phyloP scores from a whole-genome alignment of 2,329 filamentous ascomycete genomes.

The Pseudogymnoascus sp. region DNA sequence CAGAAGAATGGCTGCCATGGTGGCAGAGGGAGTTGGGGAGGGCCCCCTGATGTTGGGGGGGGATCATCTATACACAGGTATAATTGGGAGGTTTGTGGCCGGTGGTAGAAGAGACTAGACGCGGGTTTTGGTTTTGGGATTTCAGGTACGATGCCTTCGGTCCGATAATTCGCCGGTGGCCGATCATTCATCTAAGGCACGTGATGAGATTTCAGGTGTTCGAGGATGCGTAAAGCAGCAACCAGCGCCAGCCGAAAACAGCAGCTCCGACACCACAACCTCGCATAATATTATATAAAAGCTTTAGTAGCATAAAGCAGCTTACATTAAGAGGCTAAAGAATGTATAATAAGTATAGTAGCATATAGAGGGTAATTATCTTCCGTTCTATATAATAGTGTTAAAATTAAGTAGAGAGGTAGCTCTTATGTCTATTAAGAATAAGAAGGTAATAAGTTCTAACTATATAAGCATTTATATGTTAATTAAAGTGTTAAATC shows the following conservation, averaged over 20 bases:
- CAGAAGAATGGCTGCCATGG: background rate
- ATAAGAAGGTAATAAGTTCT: too few relatives aligned
- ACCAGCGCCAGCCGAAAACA: background rate
- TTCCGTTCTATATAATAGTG: too few relatives aligned
- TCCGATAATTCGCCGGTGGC: background rate
- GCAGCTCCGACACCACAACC: too few relatives aligned
- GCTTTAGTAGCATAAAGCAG: too few relatives aligned
- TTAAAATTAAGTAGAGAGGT: too few relatives aligned
- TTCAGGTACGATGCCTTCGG: background rate
- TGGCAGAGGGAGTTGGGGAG: background rate
- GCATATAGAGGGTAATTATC: too few relatives aligned
- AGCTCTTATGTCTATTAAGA: too few relatives aligned
- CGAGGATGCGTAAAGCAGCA: constrained; percentile 5
- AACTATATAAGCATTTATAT: too few relatives aligned
- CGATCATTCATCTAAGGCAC: background rate
- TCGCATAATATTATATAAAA: too few relatives aligned
- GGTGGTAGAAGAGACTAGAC: background rate
- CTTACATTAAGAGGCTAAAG: too few relatives aligned
- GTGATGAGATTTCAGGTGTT: constrained; percentile 5
- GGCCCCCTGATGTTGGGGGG: background rate
- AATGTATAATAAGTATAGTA: too few relatives aligned
- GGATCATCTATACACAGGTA: background rate
- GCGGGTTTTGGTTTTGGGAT: constrained; percentile 4
- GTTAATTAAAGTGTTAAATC: too few relatives aligned
- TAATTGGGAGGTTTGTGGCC: constrained; percentile 1